Percentiles rank a stretch among this genome's conserved stretches.
Conservation (phyloP, 129 eudicot species). For the Arctium minus region DNA sequence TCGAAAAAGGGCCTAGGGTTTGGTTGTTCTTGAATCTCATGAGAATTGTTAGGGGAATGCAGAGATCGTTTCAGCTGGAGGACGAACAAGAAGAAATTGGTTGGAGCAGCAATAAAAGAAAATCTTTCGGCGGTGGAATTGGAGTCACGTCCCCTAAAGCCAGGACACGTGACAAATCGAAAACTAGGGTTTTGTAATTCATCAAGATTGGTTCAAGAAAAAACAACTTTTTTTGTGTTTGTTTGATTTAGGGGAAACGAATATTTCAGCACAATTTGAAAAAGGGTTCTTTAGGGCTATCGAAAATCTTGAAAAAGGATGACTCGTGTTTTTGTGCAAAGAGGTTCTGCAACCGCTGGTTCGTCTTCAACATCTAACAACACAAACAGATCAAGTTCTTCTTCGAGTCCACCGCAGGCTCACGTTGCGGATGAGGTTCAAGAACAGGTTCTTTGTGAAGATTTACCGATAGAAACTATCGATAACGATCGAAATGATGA, state of each 20-base stretch:
- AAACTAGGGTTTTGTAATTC: slow-evolving; percentile 42
- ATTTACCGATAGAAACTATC: slow-evolving; percentile 33
- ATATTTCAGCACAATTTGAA: neutral
- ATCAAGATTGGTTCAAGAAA: slow-evolving; percentile 22
- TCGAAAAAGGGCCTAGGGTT: slow-evolving; percentile 32
- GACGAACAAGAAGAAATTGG: slow-evolving; percentile 43
- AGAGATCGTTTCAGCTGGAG: slow-evolving; percentile 56
- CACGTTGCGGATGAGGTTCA: slow-evolving; percentile 43
- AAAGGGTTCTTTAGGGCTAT: slow-evolving; percentile 15
- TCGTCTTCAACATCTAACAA: slow-evolving; percentile 53
- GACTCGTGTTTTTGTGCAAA: slow-evolving; percentile 92
- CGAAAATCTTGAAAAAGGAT: slow-evolving; percentile 20
- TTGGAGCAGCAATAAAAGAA: slow-evolving; percentile 39
- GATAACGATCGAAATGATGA: slow-evolving; percentile 29
- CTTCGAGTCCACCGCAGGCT: slow-evolving; percentile 33
- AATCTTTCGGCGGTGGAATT: slow-evolving; percentile 61
- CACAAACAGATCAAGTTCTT: slow-evolving; percentile 44
- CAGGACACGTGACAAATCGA: slow-evolving; percentile 79
- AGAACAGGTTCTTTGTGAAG: slow-evolving; percentile 56
- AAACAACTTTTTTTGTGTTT: neutral
- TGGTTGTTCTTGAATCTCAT: slow-evolving; percentile 67
- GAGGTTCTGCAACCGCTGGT: slow-evolving; percentile 55
- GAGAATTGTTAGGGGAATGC: slow-evolving; percentile 99
- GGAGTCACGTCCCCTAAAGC: slow-evolving; percentile 85
- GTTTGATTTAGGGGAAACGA: slow-evolving; percentile 7